Evolutionary conservation across 495 filamentous ascomycete species (phyloP).

Genomic region (Hypoxylon lenormandii): DNA sequence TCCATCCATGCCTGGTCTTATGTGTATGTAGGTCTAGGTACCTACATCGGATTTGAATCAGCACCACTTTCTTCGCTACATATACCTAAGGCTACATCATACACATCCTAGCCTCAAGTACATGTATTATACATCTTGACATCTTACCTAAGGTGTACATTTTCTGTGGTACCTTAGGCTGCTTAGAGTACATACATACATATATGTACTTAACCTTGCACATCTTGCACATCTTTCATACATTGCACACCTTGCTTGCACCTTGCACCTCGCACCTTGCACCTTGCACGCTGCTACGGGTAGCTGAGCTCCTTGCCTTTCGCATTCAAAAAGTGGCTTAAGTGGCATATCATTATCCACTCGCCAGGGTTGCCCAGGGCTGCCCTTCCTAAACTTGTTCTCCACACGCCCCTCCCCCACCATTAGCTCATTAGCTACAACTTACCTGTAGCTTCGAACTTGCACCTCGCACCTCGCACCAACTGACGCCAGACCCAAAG

Average conservation of each 20-base stretch:
- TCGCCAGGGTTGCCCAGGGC: slow-evolving; percentile 25
- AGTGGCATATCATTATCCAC: background rate
- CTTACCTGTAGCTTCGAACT: slow-evolving; percentile 3
- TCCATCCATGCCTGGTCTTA: no score
- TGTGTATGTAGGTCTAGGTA: background rate
- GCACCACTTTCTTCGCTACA: no score
- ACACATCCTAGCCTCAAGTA: no score
- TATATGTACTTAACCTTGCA: background rate
- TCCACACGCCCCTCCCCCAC: slow-evolving; percentile 46
- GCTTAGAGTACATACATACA: no score
- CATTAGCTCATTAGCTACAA: slow-evolving; percentile 31
- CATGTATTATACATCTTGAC: no score
- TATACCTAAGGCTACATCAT: no score
- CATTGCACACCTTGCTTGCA: no score
- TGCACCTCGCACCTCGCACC: slow-evolving; percentile 28
- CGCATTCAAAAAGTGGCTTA: no score
- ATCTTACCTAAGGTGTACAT: no score
- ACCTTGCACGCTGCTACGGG: slow-evolving; percentile 10
- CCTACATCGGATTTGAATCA: background rate
- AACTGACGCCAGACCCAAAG: slow-evolving; percentile 40
- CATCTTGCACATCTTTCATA: no score
- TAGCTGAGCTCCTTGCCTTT: slow-evolving; percentile 21
- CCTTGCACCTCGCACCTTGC: background rate
- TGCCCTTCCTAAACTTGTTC: slow-evolving; percentile 31
- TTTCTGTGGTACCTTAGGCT: no score